These are phyloP conservation scores for Dactylella cylindrospora DNA, from an alignment of 2,329 filamentous ascomycete species.

Conservation along the genomic window DNA sequence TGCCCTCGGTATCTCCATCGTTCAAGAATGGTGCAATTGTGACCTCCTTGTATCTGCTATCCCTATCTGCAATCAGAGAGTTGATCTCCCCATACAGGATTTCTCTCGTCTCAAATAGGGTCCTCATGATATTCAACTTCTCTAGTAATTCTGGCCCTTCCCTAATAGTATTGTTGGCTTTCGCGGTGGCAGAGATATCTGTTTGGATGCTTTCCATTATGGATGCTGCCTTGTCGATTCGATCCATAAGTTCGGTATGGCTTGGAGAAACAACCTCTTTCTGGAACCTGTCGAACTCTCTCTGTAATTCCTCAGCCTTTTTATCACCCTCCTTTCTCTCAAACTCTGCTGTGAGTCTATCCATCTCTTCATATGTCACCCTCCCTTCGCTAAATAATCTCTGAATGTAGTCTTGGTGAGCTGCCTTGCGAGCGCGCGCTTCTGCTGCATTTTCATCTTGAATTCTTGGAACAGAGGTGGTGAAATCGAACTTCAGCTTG, in stretches of 20 bases:
- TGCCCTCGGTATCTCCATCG: conserved; percentile 71
- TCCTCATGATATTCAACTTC: conserved; percentile 90
- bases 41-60: conserved; percentile 81
- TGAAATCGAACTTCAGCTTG: conserved; percentile 66
- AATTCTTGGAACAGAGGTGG: conserved; percentile 60
- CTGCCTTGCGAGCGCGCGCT: conserved; percentile 60
- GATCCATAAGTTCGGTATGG: conserved; percentile 74
- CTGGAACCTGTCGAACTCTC: conserved; percentile 82
- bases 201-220: conserved; percentile 76
- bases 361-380: conserved; percentile 61
- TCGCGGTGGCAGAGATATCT: conserved; percentile 79
- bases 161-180: conserved; percentile 65
- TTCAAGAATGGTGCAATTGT: conserved; percentile 79
- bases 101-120: conserved; percentile 95
- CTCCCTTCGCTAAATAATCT: conserved; percentile 52
- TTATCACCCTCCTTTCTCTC: conserved; percentile 68
- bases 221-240: conserved; percentile 71
- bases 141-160: conserved; percentile 92
- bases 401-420: conserved; percentile 73
- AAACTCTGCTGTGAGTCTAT: conserved; percentile 71
- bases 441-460: conserved; percentile 60
- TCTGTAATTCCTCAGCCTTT: conserved; percentile 72
- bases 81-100: conserved; percentile 80
- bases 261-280: conserved; percentile 78
- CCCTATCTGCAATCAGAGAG: conserved; percentile 79